Evolutionary conservation across 306 rosid genomes (phyloP).

Genomic region (Ormosia emarginata): DNA sequence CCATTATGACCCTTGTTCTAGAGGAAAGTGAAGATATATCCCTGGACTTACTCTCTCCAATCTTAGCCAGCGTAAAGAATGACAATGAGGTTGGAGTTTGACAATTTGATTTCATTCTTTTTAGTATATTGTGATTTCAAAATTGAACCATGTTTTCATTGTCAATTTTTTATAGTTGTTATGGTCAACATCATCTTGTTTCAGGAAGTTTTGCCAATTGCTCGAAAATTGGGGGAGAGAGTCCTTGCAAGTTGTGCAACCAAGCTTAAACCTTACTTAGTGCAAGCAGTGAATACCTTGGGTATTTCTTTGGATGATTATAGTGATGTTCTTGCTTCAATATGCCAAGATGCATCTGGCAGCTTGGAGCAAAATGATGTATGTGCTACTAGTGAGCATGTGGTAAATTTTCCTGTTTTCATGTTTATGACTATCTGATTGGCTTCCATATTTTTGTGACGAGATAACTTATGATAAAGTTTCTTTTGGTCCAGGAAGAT

Average conservation of each 20-base stretch:
- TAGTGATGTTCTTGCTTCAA: slow-evolving; percentile 60
- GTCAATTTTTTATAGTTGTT: background rate
- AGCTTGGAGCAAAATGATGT: slow-evolving; percentile 53
- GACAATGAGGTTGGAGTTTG: slow-evolving; percentile 49
- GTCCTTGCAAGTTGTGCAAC: slow-evolving; percentile 64
- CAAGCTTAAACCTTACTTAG: slow-evolving; percentile 64
- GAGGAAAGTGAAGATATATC: slow-evolving; percentile 93
- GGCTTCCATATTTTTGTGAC: background rate
- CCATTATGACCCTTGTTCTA: slow-evolving; percentile 75
- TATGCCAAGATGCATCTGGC: slow-evolving; percentile 57
- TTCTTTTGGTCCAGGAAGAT: slow-evolving; percentile 42
- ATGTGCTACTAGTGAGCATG: slow-evolving; percentile 44
- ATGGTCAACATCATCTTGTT: background rate
- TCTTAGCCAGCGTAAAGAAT: slow-evolving; percentile 65
- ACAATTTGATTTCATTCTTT: background rate
- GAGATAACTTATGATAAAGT: background rate
- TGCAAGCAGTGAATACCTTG: slow-evolving; percentile 51
- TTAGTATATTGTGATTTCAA: background rate
- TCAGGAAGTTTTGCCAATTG: slow-evolving; percentile 64
- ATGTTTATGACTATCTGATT: background rate
- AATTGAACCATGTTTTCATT: background rate
- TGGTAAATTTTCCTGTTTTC: slow-evolving; percentile 34
- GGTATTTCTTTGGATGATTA: slow-evolving; percentile 55
- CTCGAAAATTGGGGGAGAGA: slow-evolving; percentile 68
- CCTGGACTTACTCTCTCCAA: slow-evolving; percentile 60